phyloP scores from a whole-genome alignment of 768 basidiomycete genomes.

The Boletus rubropictus region DNA sequence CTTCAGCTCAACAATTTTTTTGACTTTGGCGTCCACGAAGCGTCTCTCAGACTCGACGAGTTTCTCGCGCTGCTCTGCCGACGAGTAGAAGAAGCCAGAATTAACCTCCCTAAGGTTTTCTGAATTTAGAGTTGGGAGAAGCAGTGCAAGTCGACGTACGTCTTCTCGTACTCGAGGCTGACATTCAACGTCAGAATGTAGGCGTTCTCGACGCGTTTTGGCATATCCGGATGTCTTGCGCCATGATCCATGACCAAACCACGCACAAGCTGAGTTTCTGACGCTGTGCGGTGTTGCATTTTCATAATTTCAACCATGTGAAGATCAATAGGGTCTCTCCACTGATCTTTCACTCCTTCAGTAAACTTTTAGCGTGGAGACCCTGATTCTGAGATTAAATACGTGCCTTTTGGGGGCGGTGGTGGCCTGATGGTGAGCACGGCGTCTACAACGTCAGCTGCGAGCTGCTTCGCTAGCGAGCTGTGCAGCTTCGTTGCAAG shows the following conservation, averaged over 20 bases:
- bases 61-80: slow-evolving; percentile 96
- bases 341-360: slow-evolving; percentile 58
- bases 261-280: slow-evolving; percentile 92
- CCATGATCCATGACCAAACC: slow-evolving; percentile 98
- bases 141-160: slow-evolving; percentile 52
- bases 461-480: slow-evolving; percentile 77
- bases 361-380: slow-evolving; percentile 23
- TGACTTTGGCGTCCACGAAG: slow-evolving; percentile 90
- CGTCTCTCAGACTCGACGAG: slow-evolving; percentile 94
- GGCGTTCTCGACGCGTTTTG: slow-evolving; percentile 94
- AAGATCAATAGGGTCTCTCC: slow-evolving; percentile 88
- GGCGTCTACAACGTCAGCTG: slow-evolving; percentile 93
- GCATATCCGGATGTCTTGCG: slow-evolving; percentile 98
- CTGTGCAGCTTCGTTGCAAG: slow-evolving; percentile 88
- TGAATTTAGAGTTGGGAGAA: slow-evolving; percentile 17
- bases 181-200: slow-evolving; percentile 95
- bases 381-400: slow-evolving; percentile 24
- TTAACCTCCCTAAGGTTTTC: slow-evolving; percentile 79
- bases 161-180: slow-evolving; percentile 98
- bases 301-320: slow-evolving; percentile 99
- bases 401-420: slow-evolving; percentile 52
- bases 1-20: slow-evolving; percentile 95
- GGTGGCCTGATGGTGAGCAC: slow-evolving; percentile 81
- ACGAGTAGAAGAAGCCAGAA: slow-evolving; percentile 98
- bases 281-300: slow-evolving; percentile 98